Base-by-base conservation (phyloP, 768 basidiomycete species). In the Floccularia luteovirens region DNA sequence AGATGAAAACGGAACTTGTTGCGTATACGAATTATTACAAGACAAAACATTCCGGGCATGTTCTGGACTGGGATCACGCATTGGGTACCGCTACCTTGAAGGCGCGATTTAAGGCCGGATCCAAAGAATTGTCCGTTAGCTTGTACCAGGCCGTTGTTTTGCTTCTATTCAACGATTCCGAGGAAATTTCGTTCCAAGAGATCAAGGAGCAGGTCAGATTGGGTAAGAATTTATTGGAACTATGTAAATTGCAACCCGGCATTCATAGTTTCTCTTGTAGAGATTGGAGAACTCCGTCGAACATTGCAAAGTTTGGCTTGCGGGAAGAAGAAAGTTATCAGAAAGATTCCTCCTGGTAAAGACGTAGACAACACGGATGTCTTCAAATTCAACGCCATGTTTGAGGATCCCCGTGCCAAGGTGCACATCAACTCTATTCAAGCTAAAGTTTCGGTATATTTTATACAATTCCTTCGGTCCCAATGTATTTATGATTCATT, bases 351-450 rank as follows among this genome's bases (percentile, higher is more conserved):
- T 0, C 56, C 59, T 0, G 87, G 90, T 4, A 77, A 72, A 48
- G 91, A 94, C 16, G 81, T 99, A 27, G 57, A 77, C 21, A 76
- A 82, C 24, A 64, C 57, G 1, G 96, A 98, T 52, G 55, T 73
- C 31, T 98, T 99, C 57, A 60, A 62, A 23, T 91, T 84, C 66
- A 96, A 97, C 56, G 64, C 72, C 22, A 77, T 77, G 6, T 98
- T 98, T 59, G 77, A 78, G 21, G 86, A 94, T 50, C 70, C 82
- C 5, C 71, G 77, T 30, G 61, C 78, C 25, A 88, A 82, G 50
- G 75, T 99, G 28, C 89, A 89, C 60, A 93, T 98, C 63, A 94
- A 92, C 54, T 88, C 92, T 16, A 94, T 99, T 36, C 96, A 97
- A 58, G 85, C 82, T 12, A 92, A 92, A 55, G 85, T 93, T 48